Base-by-base conservation (phyloP, 371 early-diverging fungal species). In the Actinomortierella ambigua region DNA sequence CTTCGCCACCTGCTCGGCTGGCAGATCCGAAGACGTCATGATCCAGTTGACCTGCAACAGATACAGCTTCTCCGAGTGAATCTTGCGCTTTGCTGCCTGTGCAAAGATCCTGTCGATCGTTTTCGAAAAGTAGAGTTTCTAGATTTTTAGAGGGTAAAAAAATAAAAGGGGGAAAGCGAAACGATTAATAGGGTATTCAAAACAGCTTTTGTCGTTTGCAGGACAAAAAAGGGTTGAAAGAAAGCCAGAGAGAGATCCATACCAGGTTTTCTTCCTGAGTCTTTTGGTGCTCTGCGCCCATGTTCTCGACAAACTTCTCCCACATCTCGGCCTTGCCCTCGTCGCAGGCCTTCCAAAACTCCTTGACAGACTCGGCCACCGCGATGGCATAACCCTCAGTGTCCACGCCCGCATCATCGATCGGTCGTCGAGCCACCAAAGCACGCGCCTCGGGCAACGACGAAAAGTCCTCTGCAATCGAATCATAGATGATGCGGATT, bases 381-480 rank as follows among this genome's bases (percentile, higher is more conserved):
- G 57, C 60, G 24, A 28, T 28, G 20, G 50, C 63, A 28, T 69
- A 84, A 26, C 82, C 82, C 9, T 77, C 76, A 9, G 75, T 67
- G 24, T 79, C 81, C 3, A 78, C 68, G 0, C 65, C 57, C 17
- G 70, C 56, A 27, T 75, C 67, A 47, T 71, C 71, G 24, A 77
- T 65, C 60, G 82, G 79, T 55, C 81, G 82, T 62, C 80, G 79
- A 43, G 90, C 87, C 39, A 93, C 75, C 20, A 84, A 83, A 4
- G 86, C 83, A 40, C 82, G 82, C 1, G 93, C 93, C 17, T 68
- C 69, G 5, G 90, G 79, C 28, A 77, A 47, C 5, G 61, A 42
- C 0, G 63, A 61, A 80, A 93, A 89, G 66, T 93, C 93, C 23
- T 79, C 63, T 15, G 55, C 69, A 41, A 89, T 89, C 6, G 85